phyloP scores from a whole-genome alignment of 2,329 filamentous ascomycete genomes.

The Orbilia javanica region DNA sequence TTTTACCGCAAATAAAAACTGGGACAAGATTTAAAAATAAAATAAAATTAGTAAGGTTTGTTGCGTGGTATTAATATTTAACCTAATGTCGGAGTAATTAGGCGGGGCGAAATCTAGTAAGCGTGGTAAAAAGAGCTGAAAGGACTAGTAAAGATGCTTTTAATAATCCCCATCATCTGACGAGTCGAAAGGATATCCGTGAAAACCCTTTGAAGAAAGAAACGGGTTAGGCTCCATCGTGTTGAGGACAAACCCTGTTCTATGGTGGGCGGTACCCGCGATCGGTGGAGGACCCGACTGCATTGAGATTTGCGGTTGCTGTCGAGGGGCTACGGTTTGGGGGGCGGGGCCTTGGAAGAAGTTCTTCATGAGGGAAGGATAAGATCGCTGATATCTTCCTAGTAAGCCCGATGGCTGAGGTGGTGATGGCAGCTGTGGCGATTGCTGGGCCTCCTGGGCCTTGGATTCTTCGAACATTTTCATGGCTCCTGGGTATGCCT shows the following conservation, averaged over 20 bases:
- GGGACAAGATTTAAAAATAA: too few species aligned
- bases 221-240: background rate
- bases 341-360: background rate
- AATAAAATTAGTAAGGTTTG: background rate
- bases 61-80: background rate
- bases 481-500: slow-evolving; percentile 31
- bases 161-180: too few species aligned
- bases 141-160: background rate
- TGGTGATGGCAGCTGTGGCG: background rate
- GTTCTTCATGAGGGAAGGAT: slow-evolving; percentile 4
- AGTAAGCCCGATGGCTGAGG: background rate
- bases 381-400: slow-evolving; percentile 16
- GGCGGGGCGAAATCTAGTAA: too few species aligned
- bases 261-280: background rate
- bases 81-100: background rate
- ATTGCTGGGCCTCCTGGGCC: background rate
- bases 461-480: slow-evolving; percentile 31
- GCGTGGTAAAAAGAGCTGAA: background rate
- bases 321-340: background rate
- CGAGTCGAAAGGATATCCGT: background rate
- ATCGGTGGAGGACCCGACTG: background rate
- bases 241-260: too few species aligned
- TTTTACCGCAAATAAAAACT: background rate
- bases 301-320: background rate
- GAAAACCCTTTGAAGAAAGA: background rate